These are phyloP conservation scores for Ogataea naganishii DNA, from an alignment of 805 yeast genomes.

Conservation along the genomic window DNA sequence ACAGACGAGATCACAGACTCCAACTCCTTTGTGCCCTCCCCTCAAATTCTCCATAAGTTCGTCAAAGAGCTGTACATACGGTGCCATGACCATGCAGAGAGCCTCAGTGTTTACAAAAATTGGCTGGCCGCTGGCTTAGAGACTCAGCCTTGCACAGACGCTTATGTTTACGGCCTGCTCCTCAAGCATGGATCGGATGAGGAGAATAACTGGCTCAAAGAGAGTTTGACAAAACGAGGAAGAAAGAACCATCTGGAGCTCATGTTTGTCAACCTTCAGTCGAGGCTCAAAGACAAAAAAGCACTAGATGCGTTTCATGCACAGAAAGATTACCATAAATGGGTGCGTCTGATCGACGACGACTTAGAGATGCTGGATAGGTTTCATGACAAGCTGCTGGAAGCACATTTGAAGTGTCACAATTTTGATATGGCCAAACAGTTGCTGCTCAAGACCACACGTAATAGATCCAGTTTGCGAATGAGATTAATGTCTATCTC, in stretches of 20 bases:
- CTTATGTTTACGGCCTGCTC: conserved; percentile 12
- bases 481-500: conserved; percentile 7
- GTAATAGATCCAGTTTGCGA: conserved; percentile 4
- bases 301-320: conserved; percentile 8
- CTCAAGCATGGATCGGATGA: conserved; percentile 11
- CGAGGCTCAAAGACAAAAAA: conserved; percentile 4
- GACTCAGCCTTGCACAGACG: conserved; percentile 13
- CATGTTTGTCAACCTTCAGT: conserved; percentile 8
- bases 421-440: conserved; percentile 6
- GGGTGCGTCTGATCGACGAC: conserved; percentile 8
- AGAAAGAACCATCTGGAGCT: conserved; percentile 8
- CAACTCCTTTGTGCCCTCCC: too few species aligned
- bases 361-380: conserved; percentile 2
- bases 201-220: conserved; percentile 15
- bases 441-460: conserved; percentile 4
- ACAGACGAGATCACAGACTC: too few species aligned
- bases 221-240: conserved; percentile 7
- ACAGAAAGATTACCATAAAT: conserved; percentile 7
- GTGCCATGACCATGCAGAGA: too few species aligned
- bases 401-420: conserved; percentile 12
- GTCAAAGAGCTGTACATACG: too few species aligned
- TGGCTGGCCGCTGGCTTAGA: conserved; percentile 15
- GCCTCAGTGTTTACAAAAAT: conserved; percentile 17
- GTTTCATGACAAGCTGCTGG: conserved; percentile 5
- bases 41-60: too few species aligned